phyloP scores from a whole-genome alignment of 371 early-diverging fungal species.

The Mucor piriformis region DNA sequence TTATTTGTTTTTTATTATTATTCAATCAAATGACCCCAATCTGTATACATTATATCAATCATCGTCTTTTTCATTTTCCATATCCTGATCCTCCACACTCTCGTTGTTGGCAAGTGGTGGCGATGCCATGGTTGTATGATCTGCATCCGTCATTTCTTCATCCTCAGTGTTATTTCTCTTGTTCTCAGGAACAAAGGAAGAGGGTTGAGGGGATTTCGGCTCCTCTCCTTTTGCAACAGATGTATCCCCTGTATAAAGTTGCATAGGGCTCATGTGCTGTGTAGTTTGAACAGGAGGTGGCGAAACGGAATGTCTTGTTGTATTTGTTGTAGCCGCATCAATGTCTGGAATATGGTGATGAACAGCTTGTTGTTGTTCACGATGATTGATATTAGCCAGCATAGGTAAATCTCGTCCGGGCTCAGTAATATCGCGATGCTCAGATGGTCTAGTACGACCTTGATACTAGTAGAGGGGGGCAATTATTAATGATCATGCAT shows the following conservation, averaged over 20 bases:
- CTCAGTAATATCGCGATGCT: neutral
- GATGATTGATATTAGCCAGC: neutral
- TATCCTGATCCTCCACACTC: constrained; percentile 1
- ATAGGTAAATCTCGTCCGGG: neutral
- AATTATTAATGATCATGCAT: too few species aligned
- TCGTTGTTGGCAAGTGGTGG: too few species aligned
- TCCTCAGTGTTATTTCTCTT: neutral
- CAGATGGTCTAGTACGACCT: neutral
- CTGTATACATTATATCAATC: too few species aligned
- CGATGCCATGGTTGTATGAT: too few species aligned
- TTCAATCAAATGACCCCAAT: too few species aligned
- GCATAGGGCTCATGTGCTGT: neutral
- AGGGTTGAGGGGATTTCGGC: neutral
- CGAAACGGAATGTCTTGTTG: too few species aligned
- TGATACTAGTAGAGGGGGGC: too few species aligned
- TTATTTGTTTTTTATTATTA: too few species aligned
- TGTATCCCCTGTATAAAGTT: neutral
- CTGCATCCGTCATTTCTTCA: constrained; percentile 2
- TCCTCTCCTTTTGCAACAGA: neutral
- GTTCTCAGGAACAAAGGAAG: neutral
- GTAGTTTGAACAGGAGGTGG: neutral
- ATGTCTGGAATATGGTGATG: neutral
- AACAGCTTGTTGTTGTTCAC: neutral
- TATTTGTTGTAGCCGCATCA: too few species aligned
- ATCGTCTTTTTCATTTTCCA: neutral